Evolutionary conservation across 2,329 filamentous ascomycete genomes (phyloP).

Genomic region (Neopestalotiopsis sp.): DNA sequence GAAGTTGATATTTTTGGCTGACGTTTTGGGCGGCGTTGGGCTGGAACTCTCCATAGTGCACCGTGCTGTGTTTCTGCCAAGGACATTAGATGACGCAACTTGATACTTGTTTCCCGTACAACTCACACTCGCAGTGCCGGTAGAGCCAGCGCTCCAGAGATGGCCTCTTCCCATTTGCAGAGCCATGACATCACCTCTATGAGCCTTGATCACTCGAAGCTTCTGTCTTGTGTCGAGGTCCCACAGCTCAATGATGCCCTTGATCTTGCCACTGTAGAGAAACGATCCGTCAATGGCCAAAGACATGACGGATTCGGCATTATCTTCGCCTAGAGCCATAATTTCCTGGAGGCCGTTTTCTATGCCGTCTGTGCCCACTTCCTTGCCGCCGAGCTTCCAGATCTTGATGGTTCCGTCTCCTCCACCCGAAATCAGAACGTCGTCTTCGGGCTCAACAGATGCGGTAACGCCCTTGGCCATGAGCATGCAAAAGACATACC

Average conservation of each 20-base stretch:
- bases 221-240: conserved; percentile 94
- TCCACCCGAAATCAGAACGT: conserved; percentile 87
- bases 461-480: conserved; percentile 73
- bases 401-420: conserved; percentile 94
- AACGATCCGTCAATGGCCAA: conserved; percentile 89
- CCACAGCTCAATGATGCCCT: conserved; percentile 93
- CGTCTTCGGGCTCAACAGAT: conserved; percentile 72
- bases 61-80: conserved; percentile 67
- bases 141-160: conserved; percentile 87
- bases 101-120: conserved; percentile 17
- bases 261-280: conserved; percentile 86
- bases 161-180: conserved; percentile 85
- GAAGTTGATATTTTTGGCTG: conserved; percentile 82
- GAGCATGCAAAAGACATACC: conserved; percentile 96
- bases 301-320: conserved; percentile 72
- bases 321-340: conserved; percentile 65
- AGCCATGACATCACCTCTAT: conserved; percentile 82
- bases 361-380: conserved; percentile 53
- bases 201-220: conserved; percentile 82
- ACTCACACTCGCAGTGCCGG: conserved; percentile 81
- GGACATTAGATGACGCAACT: not conserved
- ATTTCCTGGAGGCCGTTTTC: conserved; percentile 72
- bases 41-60: conserved; percentile 64
- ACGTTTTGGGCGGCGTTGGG: conserved; percentile 54
- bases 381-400: conserved; percentile 70